phyloP scores from a whole-genome alignment of 1,284 basidiomycete species.

The Malassezia sympodialis region DNA sequence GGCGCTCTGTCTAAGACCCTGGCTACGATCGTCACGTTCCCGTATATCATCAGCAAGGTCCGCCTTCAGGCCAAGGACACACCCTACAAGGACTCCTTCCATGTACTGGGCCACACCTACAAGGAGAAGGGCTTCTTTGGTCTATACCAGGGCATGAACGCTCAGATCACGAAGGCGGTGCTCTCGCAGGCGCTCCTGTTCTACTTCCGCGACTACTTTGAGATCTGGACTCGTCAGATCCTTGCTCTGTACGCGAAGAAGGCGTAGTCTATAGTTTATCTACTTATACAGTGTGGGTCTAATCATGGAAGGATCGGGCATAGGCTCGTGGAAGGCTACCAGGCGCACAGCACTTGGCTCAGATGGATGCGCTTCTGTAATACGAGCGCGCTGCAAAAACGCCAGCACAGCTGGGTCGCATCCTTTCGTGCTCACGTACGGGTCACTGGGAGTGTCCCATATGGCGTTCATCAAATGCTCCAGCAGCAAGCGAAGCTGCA shows the following conservation, averaged over 20 bases:
- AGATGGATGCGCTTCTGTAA: neutral
- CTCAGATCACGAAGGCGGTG: conserved; percentile 79
- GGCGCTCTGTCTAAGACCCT: conserved; percentile 93
- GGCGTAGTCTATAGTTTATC: conserved; percentile 7
- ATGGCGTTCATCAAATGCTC: conserved; percentile 11
- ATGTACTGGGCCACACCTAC: conserved; percentile 65
- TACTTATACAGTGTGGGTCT: conserved; percentile 5
- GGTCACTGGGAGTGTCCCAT: conserved; percentile 8
- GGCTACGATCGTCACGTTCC: conserved; percentile 58
- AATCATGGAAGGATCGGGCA: conserved; percentile 8
- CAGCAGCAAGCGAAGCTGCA: conserved; percentile 11
- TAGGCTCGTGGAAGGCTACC: conserved; percentile 13
- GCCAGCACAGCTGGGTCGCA: neutral
- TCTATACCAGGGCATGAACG: conserved; percentile 91
- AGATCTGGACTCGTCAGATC: conserved; percentile 43
- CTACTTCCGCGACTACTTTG: conserved; percentile 46
- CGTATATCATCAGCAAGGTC: conserved; percentile 83
- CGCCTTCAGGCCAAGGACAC: conserved; percentile 68
- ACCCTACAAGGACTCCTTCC: conserved; percentile 61
- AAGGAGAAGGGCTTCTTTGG: conserved; percentile 57
- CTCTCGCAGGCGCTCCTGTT: conserved; percentile 59
- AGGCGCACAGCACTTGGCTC: neutral
- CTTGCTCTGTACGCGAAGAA: conserved; percentile 24
- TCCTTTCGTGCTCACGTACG: conserved; percentile 4
- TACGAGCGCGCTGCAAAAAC: neutral